Percentiles rank a stretch among this genome's conserved stretches.
These are phyloP conservation scores for Luffa acutangula DNA, from an alignment of 306 rosid genomes.

Conservation along the genomic window DNA sequence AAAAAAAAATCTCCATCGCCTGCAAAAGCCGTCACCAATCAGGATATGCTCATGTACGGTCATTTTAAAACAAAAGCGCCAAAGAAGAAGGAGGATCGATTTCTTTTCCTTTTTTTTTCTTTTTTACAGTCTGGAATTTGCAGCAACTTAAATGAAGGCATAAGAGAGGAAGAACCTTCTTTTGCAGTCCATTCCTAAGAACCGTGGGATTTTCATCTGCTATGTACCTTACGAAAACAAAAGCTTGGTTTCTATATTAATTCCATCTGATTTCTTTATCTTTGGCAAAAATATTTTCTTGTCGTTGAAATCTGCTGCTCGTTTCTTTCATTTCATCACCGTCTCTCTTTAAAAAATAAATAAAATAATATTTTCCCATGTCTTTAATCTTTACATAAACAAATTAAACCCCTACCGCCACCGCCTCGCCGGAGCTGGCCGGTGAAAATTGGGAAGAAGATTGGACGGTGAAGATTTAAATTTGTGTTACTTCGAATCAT, in stretches of 20 bases:
- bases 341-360: not conserved
- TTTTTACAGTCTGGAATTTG: not conserved
- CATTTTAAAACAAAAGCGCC: not conserved
- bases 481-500: not conserved
- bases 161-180: not conserved
- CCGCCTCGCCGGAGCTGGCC: not conserved
- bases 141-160: not conserved
- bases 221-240: not conserved
- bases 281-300: conserved; percentile 5
- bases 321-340: not conserved
- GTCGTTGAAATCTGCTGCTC: conserved; percentile 2
- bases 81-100: too few relatives aligned
- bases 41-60: not conserved
- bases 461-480: not conserved
- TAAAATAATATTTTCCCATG: not conserved
- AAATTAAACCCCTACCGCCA: not conserved
- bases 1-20: not conserved
- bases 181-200: not conserved
- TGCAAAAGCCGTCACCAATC: not conserved
- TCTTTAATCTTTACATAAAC: not conserved
- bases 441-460: not conserved
- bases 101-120: too few relatives aligned
- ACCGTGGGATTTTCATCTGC: not conserved
- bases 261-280: not conserved
- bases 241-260: conserved; percentile 2